Base-by-base conservation (phyloP, 441 rosid species). In the Pelargonium australe region DNA sequence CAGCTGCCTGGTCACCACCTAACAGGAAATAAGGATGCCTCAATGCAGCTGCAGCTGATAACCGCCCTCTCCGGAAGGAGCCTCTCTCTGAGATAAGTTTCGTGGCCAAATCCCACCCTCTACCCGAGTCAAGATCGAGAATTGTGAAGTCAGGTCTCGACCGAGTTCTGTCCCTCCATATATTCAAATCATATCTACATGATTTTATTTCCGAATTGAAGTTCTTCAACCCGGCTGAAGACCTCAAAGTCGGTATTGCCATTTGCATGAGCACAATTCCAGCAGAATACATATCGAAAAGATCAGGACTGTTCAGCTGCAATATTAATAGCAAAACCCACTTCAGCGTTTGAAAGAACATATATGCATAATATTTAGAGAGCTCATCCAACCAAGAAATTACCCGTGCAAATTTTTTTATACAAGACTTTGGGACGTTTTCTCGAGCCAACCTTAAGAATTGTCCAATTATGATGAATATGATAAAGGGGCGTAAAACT, bases 271-370 rank as follows among this genome's bases (percentile, higher is more conserved):
- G 89, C 60, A 94, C 96, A 19, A 94, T 79, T 64, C 98, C 99
- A 47, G 89, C 91, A 9, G 97, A 91, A 70, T 91, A 91, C 85
- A 80, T 87, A 71, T 94, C 99, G 70, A 94, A 94, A 4, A 94
- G 85, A 82, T 94, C 98, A 19, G 98, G 98, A 80, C 94, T 85
- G 84, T 89, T 94, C 74, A 91, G 80, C 96, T 91, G 94, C 83
- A 77, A 73, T 62, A 75, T 64, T 34, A 58, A 73, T 51, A 63
- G 53, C 65, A 61, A 70, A 68, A 68, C 41, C 12, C 28, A 70
- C 49, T 78, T 57, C 41, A 60, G 76, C 31, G 63, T 16, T 57
- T 65, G 41, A 41, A 70, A 44, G 37, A 62, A 17, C 11, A n/a
- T 12, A 68, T 8, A 47, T 47, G 4, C 14, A 12, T 47, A 11